Base-by-base conservation (phyloP, 2,329 filamentous ascomycete species). In the Teratosphaeria destructans region DNA sequence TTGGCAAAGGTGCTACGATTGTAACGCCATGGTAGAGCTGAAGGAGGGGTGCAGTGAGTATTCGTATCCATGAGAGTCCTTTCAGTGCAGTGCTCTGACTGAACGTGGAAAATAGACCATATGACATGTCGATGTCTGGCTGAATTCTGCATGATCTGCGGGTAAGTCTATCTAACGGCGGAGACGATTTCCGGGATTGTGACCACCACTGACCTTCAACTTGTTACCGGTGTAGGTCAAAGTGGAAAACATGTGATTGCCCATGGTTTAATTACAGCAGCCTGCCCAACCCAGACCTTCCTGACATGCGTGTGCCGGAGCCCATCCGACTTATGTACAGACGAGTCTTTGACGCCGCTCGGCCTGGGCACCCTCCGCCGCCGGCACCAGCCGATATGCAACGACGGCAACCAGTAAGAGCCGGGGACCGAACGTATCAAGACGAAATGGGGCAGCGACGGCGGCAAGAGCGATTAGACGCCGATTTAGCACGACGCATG, bases 81-180 rank as follows among this genome's bases (percentile, higher is more conserved):
- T 6, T 6, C n/a, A 19, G 26, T 23, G 23, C 23, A 23, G 11
- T 6, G 43, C 16, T 11, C 19, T 19, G 43, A 19, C 43, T 49
- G 7, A 49, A 19, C 3, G 6, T 19, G 43, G 16, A 5, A 4
- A 10, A 49, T 6, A 49, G 43, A 93, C 74, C 90, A 93, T 71
- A 93, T 95, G 84, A 90, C 85, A 32, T 95, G 90, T 71, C 88
- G 85, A 53, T 95, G 91, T 69, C 86, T 83, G 58, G 89, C 89
- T 32, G 83, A 95, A 67, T 95, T 95, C 69, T 96, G 91, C 75
- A 91, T 94, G 83, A 81, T 89, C 29, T 96, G 91, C 70, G 90
- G 88, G 26, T 49, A 49, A 49, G 43, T 26, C 43, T 43, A 43
- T n/a, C 37, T 16, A 16, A 16, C 16, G 37, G 16, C 7, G 43